phyloP scores from a whole-genome alignment of 257 asterid species.

The Solanum rostratum region DNA sequence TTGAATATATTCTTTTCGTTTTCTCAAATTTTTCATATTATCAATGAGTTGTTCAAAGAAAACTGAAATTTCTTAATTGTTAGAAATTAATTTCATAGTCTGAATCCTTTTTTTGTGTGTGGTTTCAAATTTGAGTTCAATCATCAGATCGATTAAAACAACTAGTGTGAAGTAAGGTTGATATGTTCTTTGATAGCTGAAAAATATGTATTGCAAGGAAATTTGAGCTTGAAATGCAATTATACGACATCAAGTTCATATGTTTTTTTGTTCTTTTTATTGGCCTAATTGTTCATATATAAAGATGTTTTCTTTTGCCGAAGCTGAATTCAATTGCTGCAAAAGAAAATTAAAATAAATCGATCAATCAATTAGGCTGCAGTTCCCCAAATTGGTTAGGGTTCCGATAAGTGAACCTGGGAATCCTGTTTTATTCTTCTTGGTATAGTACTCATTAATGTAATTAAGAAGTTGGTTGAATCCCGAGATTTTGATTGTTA shows the following conservation, averaged over 20 bases:
- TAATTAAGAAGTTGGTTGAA: neutral
- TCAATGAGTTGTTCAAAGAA: neutral
- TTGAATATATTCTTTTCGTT: neutral
- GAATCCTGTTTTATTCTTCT: neutral
- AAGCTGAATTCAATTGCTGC: neutral
- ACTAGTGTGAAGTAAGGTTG: no score
- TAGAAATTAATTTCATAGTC: neutral
- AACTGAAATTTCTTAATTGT: neutral
- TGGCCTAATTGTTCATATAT: neutral
- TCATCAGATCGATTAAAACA: no score
- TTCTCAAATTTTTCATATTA: neutral
- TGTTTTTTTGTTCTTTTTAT: no score
- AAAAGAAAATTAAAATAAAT: neutral
- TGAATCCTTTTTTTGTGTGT: neutral
- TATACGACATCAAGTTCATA: neutral
- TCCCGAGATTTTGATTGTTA: neutral
- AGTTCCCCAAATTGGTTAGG: neutral
- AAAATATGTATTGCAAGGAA: neutral
- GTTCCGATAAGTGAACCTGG: neutral
- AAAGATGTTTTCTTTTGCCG: neutral
- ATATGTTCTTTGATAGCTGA: no score
- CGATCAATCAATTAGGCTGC: neutral
- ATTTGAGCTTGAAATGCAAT: neutral
- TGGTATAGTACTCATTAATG: neutral
- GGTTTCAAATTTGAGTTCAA: no score